Base-by-base conservation (phyloP, 73 alveolate genomes). In the Tetrahymena borealis region DNA sequence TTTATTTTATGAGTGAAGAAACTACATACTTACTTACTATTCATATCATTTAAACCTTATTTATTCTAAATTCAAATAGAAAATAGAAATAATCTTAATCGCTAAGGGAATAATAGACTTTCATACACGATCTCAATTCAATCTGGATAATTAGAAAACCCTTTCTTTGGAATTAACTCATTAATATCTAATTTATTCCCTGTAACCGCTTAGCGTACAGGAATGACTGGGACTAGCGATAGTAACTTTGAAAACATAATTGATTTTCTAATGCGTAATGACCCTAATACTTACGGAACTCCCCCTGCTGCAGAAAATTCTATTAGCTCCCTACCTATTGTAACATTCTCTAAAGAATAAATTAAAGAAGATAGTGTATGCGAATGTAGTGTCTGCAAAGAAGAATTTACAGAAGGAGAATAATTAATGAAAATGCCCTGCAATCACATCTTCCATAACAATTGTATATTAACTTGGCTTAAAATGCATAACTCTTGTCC, bases 401-500 rank as follows among this genome's bases (percentile, higher is more conserved):
- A 97, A 40, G 99, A 97, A 95, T 97, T 96, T 94, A 79, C 32
- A 85, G 60, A 91, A 37, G 96, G 95, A 10, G 94, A 95, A 78
- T 33, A 93, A 91, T 90, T 95, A 41, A 90, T 97, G 79, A 95
- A 96, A 78, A 93, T 97, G 94, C 99, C 99, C n/a, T 97, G 99
- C 39, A 77, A 96, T 35, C 99, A 97, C 93, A 93, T 93, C 78
- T 97, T 96, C 90, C 99, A 97, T 96, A 90, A 94, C 79, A 96
- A 95, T 39, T 97, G 99, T 38, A 78, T 97, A 42, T 78, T 97
- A 91, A 97, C 99, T 93, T 98, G 99, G 99, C 96, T 98, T 92
- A 95, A 98, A 78, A 94, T 93, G 79, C 99, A 98, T 93, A 98
- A 98, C 93, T 96, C 98, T 40, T 98, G 99, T 91, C 99, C 99